Base-by-base conservation (phyloP, 768 basidiomycete species). In the Trametes elegans region DNA sequence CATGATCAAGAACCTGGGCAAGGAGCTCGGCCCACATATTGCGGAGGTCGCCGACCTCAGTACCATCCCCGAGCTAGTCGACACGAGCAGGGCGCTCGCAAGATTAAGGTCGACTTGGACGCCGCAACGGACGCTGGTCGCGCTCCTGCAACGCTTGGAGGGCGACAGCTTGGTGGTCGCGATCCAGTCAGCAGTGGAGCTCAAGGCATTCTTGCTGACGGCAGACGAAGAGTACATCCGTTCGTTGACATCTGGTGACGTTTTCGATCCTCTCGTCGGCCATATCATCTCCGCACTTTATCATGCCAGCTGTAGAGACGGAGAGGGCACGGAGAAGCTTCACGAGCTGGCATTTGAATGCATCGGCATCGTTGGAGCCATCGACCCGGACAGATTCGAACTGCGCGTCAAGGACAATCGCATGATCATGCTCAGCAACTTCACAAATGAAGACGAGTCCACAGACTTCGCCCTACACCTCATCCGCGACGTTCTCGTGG, bases 311-410 rank as follows among this genome's bases (percentile, higher is more conserved):
- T 83, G 83, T 49, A 81, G 91, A 8, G 93, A 96, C 59, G 86
- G 85, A 1, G 91, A 95, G 43, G 83, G 80, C 6, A 78, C 79
- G 5, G 88, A 94, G 40, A 64, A 76, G 1, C 64, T 93, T 8
- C 84, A 85, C 16, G 72, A 82, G 38, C 70, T 90, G 18, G 88
- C 93, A 0, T 94, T 87, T 65, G 91, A 97, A 65, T 97, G 92
- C 66, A 83, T 98, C 51, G 93, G 95, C 1, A 81, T 91, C 19
- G 72, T 98, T 11, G 97, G 97, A 6, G 97, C 97, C 2, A 79
- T 95, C 16, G 97, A 99, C 70, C 96, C 96, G 0, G 96, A 98
- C 74, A 80, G 97, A 44, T 88, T 89, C 64, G 87, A 91, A 59
- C 76, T 92, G 18, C 73, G 74, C 1, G 67, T 77, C 27, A 72